Evolutionary conservation across 192 early-diverging fungal species (phyloP), one percentile per base, ranked within the genome.

Genomic region (Coemansia erecta): DNA sequence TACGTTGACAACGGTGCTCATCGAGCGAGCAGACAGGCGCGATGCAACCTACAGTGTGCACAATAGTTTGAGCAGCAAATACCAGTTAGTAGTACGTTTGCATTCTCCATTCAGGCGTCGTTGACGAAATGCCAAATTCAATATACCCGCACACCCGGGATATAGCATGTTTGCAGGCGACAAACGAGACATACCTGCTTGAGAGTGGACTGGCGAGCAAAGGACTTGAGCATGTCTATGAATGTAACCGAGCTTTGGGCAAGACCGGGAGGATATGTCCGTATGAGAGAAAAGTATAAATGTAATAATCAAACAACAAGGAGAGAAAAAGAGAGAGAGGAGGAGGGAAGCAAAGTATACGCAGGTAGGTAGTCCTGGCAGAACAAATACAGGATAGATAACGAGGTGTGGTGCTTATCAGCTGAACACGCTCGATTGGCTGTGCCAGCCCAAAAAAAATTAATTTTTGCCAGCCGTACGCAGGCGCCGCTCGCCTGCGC

Each of bases 1-100:
- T 69, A 69, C 72, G 66, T 64, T 70, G 15, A 72, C 76, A 46
- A 79, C 70, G 45, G 76, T 79, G 52, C 70, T 62, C 62, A 79
- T 52, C 42, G 63, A 54, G 60, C 76, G 76, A 31, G 60, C 70
- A 51, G 76, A 62, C 63, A 79, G 66, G 53, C 76, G 76, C 22
- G 76, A 50, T 14, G 70, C 76, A 58, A 72, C 75, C 75, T 78
- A 72, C 8, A 31, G 5, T 21, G 15, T 10, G 28, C 18, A 9
- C 49, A 61, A 60, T 15, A 21, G 3, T 4, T 21, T 46, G 3
- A 4, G 40, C 8, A 53, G 3, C 2, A 35, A 2, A 53, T 23
- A 17, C 3, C 4, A 3, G 35, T 40, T 54, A 46, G 44, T 51
- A 26, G 49, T 11, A 0, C 8, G 8, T 35, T 33, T 53, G 51